A percentile compares a stretch with the other conserved stretches of the same genome.
Evolutionary conservation across 129 eudicot genomes (phyloP).

Genomic region (Helianthus tuberosus): DNA sequence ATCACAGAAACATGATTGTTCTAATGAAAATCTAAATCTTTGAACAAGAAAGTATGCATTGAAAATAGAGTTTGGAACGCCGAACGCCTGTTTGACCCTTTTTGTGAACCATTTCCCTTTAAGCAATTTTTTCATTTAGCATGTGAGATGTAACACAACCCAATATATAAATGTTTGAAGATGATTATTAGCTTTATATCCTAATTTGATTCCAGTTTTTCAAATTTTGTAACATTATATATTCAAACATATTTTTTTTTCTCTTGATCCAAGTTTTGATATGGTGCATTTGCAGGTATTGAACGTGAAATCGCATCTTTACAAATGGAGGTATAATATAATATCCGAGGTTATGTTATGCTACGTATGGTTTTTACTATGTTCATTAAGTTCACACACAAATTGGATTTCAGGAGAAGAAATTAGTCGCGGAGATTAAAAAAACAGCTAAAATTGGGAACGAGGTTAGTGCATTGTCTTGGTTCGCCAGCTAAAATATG

Average conservation of each 20-base stretch:
- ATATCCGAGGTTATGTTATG: slow-evolving; percentile 3
- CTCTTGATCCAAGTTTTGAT: slow-evolving; percentile 15
- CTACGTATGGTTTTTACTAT: slow-evolving; percentile 9
- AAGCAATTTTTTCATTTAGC: background rate
- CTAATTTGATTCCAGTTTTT: background rate
- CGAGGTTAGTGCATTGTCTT: slow-evolving; percentile 56
- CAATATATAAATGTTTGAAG: too few relatives aligned
- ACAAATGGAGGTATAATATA: slow-evolving; percentile 74
- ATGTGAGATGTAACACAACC: too few relatives aligned
- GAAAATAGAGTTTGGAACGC: background rate
- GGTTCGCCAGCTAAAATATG: background rate
- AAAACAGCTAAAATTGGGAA: slow-evolving; percentile 90
- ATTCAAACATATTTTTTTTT: background rate
- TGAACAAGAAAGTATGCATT: background rate
- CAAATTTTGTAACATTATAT: background rate
- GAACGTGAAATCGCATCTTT: slow-evolving; percentile 89
- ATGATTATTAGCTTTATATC: background rate
- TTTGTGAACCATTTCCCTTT: background rate
- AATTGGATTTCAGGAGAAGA: slow-evolving; percentile 66
- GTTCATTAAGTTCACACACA: slow-evolving; percentile 22
- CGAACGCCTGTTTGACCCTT: background rate
- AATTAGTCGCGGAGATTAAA: slow-evolving; percentile 92
- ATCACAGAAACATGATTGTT: background rate
- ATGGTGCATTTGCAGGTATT: slow-evolving; percentile 56
- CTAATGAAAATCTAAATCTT: background rate